A percentile compares a stretch with the other conserved stretches of the same genome.
phyloP scores from a whole-genome alignment of 305 asterid species.

The Coffea humblotiana region DNA sequence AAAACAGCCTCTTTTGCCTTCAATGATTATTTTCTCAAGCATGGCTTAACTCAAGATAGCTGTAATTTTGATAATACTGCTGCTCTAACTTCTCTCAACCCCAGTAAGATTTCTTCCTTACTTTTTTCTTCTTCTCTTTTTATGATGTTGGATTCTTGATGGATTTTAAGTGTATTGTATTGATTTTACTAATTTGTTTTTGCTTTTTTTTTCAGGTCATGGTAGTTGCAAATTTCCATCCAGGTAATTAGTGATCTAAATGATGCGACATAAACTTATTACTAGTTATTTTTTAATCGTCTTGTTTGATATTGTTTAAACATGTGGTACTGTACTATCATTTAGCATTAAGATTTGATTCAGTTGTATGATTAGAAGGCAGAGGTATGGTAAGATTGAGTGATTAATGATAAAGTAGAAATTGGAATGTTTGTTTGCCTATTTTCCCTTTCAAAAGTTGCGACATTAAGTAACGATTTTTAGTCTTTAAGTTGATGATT shows the following conservation, averaged over 20 bases:
- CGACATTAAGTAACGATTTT: background rate
- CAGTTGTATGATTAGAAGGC: background rate
- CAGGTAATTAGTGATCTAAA: conserved; percentile 42
- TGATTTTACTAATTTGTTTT: background rate
- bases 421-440: background rate
- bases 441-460: background rate
- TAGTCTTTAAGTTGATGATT: background rate
- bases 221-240: conserved; percentile 70
- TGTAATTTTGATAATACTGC: conserved; percentile 67
- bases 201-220: conserved; percentile 43
- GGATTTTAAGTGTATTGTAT: background rate
- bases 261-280: background rate
- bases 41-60: conserved; percentile 52
- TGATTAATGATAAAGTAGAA: background rate
- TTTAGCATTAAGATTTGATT: background rate
- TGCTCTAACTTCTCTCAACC: conserved; percentile 75
- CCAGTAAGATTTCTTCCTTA: conserved; percentile 47
- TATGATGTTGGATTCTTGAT: background rate
- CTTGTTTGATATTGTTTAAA: background rate
- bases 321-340: background rate
- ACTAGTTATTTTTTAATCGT: background rate
- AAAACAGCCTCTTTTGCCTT: conserved; percentile 82
- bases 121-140: background rate
- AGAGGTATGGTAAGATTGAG: background rate
- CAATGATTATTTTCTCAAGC: conserved; percentile 69